phyloP scores from a whole-genome alignment of 2,329 filamentous ascomycete genomes.

The Fragosphaeria purpurea region DNA sequence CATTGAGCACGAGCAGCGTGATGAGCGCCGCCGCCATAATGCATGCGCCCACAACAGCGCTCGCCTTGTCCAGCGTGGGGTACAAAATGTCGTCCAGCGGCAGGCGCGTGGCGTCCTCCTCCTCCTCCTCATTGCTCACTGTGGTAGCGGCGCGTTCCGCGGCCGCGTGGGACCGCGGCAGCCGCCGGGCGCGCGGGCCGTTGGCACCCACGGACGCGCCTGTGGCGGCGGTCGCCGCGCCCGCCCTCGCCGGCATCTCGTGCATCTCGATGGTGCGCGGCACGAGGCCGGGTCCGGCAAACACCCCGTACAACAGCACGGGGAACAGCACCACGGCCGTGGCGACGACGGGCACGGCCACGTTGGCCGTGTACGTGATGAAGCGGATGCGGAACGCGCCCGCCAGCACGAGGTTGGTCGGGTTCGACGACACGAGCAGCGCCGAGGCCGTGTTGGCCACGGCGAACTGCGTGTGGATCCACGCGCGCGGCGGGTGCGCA shows the following conservation, averaged over 20 bases:
- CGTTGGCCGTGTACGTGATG: constrained; percentile 65
- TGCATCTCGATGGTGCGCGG: constrained; percentile 59
- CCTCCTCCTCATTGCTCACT: too few species aligned
- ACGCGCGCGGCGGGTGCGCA: constrained; percentile 57
- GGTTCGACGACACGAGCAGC: constrained; percentile 68
- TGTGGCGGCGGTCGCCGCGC: constrained; percentile 41
- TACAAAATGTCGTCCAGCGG: constrained; percentile 67
- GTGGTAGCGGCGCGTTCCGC: too few species aligned
- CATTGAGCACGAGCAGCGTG: constrained; percentile 56
- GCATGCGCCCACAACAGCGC: constrained; percentile 52
- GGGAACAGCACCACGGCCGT: constrained; percentile 61
- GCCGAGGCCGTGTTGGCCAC: constrained; percentile 65
- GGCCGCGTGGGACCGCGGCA: constrained; percentile 42
- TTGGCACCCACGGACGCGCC: constrained; percentile 60
- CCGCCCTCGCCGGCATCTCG: constrained; percentile 49
- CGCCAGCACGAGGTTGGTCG: constrained; percentile 64
- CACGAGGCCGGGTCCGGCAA: constrained; percentile 53
- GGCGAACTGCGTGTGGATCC: constrained; percentile 64
- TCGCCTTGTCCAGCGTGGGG: constrained; percentile 58
- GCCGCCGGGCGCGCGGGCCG: constrained; percentile 54
- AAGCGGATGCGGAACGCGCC: constrained; percentile 65
- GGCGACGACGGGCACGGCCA: constrained; percentile 62
- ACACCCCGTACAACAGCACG: constrained; percentile 60
- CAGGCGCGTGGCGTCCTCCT: constrained; percentile 44
- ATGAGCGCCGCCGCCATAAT: constrained; percentile 60